Evolutionary conservation across 768 basidiomycete species (phyloP).

Genomic region (Trametes maxima): DNA sequence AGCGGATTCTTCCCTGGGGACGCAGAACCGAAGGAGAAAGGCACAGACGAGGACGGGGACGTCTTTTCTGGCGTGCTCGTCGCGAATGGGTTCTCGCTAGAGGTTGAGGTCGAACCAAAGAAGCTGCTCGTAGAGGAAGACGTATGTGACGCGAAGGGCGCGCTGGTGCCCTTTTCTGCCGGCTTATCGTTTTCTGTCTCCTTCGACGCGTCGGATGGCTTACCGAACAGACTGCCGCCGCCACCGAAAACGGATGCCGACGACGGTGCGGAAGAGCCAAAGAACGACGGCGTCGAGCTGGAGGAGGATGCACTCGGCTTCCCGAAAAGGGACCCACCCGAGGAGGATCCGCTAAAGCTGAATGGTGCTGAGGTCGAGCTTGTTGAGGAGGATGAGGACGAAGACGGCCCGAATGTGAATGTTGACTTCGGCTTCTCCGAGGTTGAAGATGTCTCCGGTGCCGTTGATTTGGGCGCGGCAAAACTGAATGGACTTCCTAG

Average conservation of each 20-base stretch:
- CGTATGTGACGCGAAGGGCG: neutral
- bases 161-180: neutral
- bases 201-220: conserved; percentile 14
- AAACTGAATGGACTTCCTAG: conserved; percentile 22
- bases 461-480: conserved; percentile 3
- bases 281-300: conserved; percentile 2
- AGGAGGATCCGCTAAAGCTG: conserved; percentile 11
- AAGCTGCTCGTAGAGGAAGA: conserved; percentile 12
- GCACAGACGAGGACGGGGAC: neutral
- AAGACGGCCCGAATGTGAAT: conserved; percentile 29
- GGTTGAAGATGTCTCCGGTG: conserved; percentile 1
- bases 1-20: conserved; percentile 22
- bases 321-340: conserved; percentile 5
- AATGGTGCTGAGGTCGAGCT: conserved; percentile 11
- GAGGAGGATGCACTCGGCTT: conserved; percentile 1
- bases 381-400: conserved; percentile 6
- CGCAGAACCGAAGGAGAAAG: conserved; percentile 16
- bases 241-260: conserved; percentile 14
- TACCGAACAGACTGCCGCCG: conserved; percentile 14
- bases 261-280: conserved; percentile 11
- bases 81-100: neutral
- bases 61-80: conserved; percentile 23
- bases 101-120: conserved; percentile 15
- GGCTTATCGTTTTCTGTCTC: conserved; percentile 12
- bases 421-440: conserved; percentile 33